A percentile compares a stretch with the other conserved stretches of the same genome.
These are phyloP conservation scores for Cydonia oblonga DNA, from an alignment of 331 rosid genomes.

Conservation along the genomic window DNA sequence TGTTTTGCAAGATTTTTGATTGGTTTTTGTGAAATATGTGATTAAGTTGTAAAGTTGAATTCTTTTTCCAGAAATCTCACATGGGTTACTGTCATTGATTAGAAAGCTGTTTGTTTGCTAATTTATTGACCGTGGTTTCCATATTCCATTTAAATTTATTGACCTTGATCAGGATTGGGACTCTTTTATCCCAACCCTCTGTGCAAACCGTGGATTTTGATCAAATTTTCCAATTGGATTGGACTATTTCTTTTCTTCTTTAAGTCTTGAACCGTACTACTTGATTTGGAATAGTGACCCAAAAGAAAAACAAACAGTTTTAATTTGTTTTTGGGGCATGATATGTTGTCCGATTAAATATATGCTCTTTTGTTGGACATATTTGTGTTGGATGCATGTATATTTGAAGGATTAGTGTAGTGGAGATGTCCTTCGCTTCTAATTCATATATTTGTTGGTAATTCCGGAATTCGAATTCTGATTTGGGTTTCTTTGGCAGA, in stretches of 20 bases:
- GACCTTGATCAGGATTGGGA: background rate
- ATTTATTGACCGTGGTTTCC: background rate
- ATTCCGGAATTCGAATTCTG: background rate
- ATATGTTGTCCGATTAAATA: background rate
- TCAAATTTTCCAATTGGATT: too few species aligned
- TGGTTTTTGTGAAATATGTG: background rate
- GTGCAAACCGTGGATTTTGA: too few species aligned
- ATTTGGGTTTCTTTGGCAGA: constrained; percentile 10
- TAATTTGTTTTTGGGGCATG: background rate
- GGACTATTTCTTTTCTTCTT: too few species aligned
- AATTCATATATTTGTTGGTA: background rate
- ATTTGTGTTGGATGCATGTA: background rate
- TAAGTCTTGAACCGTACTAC: background rate
- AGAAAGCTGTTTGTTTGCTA: background rate
- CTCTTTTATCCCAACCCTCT: background rate
- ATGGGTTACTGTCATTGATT: background rate
- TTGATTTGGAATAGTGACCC: background rate
- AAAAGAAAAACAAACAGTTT: background rate
- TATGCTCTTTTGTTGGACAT: background rate
- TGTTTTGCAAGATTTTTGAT: background rate
- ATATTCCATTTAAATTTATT: background rate
- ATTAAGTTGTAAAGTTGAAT: background rate
- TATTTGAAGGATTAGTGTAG: background rate
- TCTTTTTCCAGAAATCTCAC: background rate
- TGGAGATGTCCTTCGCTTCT: background rate